phyloP scores from a whole-genome alignment of 106 monocot species.

The Acorus calamus region DNA sequence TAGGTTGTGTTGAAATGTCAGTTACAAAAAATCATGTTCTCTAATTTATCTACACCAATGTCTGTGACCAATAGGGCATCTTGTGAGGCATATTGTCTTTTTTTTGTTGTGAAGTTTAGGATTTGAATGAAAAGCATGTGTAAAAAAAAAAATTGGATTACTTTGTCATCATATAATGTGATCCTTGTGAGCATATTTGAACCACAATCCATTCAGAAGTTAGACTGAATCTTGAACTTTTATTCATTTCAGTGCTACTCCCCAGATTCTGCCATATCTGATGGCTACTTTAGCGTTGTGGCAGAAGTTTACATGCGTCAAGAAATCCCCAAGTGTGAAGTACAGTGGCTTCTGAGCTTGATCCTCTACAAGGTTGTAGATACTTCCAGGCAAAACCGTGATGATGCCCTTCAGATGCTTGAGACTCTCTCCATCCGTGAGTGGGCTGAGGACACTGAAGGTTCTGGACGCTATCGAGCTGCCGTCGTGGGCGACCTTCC shows the following conservation, averaged over 20 bases:
- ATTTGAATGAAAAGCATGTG: too few species aligned
- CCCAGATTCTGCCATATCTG: slow-evolving; percentile 64
- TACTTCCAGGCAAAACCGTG: slow-evolving; percentile 72
- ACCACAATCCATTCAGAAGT: too few species aligned
- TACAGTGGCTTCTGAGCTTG: slow-evolving; percentile 84
- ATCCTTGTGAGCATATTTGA: too few species aligned
- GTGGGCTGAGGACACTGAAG: slow-evolving; percentile 87
- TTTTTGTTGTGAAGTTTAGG: too few species aligned
- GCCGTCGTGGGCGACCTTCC: slow-evolving; percentile 97
- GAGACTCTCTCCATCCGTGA: slow-evolving; percentile 96
- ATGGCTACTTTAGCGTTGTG: slow-evolving; percentile 93
- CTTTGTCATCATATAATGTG: too few species aligned
- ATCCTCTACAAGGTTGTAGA: slow-evolving; percentile 99
- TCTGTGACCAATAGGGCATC: too few species aligned
- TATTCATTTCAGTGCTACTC: slow-evolving; percentile 63
- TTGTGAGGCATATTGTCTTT: too few species aligned
- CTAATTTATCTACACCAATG: too few species aligned
- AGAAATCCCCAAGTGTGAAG: slow-evolving; percentile 89
- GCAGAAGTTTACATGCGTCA: slow-evolving; percentile 97
- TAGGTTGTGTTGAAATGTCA: too few species aligned
- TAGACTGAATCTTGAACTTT: too few species aligned
- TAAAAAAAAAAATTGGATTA: too few species aligned
- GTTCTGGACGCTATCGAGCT: slow-evolving; percentile 59
- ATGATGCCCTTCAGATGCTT: slow-evolving; percentile 95
- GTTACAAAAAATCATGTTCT: too few species aligned